phyloP scores from a whole-genome alignment of 306 rosid species.

The Vigna radiata region DNA sequence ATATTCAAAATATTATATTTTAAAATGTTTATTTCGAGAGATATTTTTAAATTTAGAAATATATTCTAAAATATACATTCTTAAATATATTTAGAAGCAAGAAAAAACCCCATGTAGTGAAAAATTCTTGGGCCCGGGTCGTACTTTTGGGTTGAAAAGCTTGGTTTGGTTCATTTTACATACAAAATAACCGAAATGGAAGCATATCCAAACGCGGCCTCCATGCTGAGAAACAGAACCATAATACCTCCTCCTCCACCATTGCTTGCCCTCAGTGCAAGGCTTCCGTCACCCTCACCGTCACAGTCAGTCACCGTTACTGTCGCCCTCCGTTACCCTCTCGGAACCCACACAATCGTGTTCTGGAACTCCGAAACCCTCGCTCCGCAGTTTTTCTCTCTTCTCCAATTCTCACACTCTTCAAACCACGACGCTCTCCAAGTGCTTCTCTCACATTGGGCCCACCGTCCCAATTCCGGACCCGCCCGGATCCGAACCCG shows the following conservation, averaged over 20 bases:
- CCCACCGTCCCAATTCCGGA: slow-evolving; percentile 45
- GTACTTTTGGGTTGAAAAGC: neutral
- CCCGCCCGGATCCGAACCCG: neutral
- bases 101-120: too few relatives aligned
- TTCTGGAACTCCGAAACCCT: slow-evolving; percentile 34
- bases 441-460: slow-evolving; percentile 45
- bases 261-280: slow-evolving; percentile 37
- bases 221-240: slow-evolving; percentile 56
- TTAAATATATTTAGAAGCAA: too few relatives aligned
- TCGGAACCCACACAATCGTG: slow-evolving; percentile 37
- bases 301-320: neutral
- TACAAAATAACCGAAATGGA: neutral
- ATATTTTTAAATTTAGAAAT: too few relatives aligned
- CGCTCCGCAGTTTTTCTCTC: slow-evolving; percentile 24
- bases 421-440: slow-evolving; percentile 66
- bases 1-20: too few relatives aligned
- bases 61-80: too few relatives aligned
- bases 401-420: slow-evolving; percentile 38
- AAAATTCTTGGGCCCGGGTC: neutral
- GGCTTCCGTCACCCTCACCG: slow-evolving; percentile 50
- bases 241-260: slow-evolving; percentile 23
- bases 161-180: neutral
- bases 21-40: too few relatives aligned
- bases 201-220: slow-evolving; percentile 43
- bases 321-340: slow-evolving; percentile 31